A percentile compares a stretch with the other conserved stretches of the same genome.
These are phyloP conservation scores for Plenodomus tracheiphilus DNA, from an alignment of 2,329 filamentous ascomycete genomes.

Conservation along the genomic window DNA sequence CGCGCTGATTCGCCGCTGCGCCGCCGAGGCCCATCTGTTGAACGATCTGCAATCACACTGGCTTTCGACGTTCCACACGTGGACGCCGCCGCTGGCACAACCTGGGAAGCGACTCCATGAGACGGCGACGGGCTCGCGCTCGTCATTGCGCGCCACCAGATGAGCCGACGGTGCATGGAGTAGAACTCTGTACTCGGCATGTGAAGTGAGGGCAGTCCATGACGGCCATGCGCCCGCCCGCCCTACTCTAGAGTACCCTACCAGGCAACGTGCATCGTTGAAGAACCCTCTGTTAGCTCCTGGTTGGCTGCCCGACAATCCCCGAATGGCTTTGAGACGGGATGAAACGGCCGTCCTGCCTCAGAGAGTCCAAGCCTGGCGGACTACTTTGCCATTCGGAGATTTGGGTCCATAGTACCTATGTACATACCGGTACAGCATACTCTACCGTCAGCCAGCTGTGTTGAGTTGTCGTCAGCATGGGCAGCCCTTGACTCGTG, in stretches of 20 bases:
- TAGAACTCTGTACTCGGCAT: neutral
- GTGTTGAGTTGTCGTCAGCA: neutral
- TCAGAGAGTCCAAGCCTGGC: neutral
- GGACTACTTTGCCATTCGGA: neutral
- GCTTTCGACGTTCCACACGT: constrained; percentile 2
- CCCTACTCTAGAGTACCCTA: too few relatives aligned
- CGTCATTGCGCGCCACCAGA: neutral
- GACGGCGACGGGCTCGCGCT: neutral
- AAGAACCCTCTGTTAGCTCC: neutral
- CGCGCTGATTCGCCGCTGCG: constrained; percentile 8
- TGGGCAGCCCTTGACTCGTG: neutral
- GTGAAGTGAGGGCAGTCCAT: neutral
- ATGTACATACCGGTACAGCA: too few relatives aligned
- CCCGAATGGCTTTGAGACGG: neutral
- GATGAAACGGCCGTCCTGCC: neutral
- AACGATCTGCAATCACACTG: constrained; percentile 1
- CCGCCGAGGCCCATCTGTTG: constrained; percentile 7
- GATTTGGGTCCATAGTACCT: neutral
- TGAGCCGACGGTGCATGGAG: neutral
- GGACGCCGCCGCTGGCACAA: neutral
- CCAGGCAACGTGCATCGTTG: neutral
- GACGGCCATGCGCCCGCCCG: too few relatives aligned
- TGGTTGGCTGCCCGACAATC: neutral
- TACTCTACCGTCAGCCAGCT: neutral
- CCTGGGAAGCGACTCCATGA: neutral